Conservation (phyloP, 495 filamentous ascomycete genomes). For the Pyrenopolyporus hunteri region DNA sequence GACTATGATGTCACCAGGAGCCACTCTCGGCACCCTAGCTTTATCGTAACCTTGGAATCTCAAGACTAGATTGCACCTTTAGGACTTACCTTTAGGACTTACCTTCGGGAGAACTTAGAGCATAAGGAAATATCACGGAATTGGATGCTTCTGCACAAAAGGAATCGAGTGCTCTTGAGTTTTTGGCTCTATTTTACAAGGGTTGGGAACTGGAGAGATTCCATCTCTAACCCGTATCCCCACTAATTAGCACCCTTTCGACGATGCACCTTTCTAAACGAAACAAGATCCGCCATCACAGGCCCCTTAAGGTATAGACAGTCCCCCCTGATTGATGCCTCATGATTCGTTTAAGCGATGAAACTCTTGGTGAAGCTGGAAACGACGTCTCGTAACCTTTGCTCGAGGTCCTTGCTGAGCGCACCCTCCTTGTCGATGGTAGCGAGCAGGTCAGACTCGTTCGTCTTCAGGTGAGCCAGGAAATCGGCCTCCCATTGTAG, state of each 20-base stretch:
- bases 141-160: conserved; percentile 36
- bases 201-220: conserved; percentile 47
- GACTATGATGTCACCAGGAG: conserved; percentile 36
- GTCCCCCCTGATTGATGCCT: conserved; percentile 38
- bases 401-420: conserved; percentile 93
- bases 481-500: conserved; percentile 92
- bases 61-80: too few relatives aligned
- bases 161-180: conserved; percentile 57
- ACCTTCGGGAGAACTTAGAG: background rate
- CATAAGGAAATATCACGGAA: background rate
- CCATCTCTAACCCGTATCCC: conserved; percentile 48
- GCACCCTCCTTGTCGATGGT: conserved; percentile 96
- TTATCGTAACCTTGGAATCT: conserved; percentile 11
- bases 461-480: conserved; percentile 86
- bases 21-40: conserved; percentile 11
- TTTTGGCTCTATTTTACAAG: conserved; percentile 55
- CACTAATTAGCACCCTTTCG: conserved; percentile 50
- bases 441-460: conserved; percentile 80
- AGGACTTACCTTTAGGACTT: background rate
- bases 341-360: conserved; percentile 53
- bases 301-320: conserved; percentile 58
- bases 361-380: conserved; percentile 92
- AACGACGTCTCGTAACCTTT: conserved; percentile 80
- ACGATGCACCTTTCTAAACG: conserved; percentile 49
- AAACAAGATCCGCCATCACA: conserved; percentile 48